Percentiles rank a stretch among this genome's conserved stretches.
These are phyloP conservation scores for Aspergillus terreus DNA, from an alignment of 2,329 filamentous ascomycete species.

Conservation along the genomic window DNA sequence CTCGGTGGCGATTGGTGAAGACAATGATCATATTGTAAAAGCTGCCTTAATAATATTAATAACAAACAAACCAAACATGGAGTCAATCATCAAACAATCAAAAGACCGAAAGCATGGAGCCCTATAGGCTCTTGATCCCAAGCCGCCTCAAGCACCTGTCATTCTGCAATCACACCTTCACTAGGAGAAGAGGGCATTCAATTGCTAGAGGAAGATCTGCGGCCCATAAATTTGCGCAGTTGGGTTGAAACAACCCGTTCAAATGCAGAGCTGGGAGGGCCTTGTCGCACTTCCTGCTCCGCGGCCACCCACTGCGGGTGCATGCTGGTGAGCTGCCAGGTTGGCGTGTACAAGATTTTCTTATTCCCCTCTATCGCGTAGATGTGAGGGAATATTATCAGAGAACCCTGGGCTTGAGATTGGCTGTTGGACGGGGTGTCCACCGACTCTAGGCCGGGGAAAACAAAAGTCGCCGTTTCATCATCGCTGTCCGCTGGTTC, in stretches of 20 bases:
- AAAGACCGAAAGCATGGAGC: not conserved
- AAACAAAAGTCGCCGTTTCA: slow-evolving; percentile 11
- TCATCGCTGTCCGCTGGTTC: slow-evolving; percentile 8
- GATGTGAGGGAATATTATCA: not conserved
- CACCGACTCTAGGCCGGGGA: slow-evolving; percentile 1
- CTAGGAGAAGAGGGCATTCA: not conserved
- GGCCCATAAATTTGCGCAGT: not conserved
- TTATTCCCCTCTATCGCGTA: not conserved
- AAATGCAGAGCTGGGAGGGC: not conserved
- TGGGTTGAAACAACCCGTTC: not conserved
- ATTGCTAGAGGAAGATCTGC: not conserved
- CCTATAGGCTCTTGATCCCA: not conserved
- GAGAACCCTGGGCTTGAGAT: not conserved
- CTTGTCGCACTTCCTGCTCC: not conserved
- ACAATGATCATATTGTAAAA: not conserved
- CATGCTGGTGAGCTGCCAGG: not conserved
- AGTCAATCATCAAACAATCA: not conserved
- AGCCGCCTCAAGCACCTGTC: not conserved
- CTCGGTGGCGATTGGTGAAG: no score
- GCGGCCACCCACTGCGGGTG: not conserved
- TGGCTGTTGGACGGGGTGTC: not conserved
- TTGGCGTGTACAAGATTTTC: not conserved
- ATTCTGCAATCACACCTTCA: not conserved
- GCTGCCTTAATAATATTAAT: not conserved
- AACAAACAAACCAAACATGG: not conserved